These are phyloP conservation scores for Deuterostichococcus epilithicus DNA, from an alignment of 139 green algal species.

Conservation along the genomic window DNA sequence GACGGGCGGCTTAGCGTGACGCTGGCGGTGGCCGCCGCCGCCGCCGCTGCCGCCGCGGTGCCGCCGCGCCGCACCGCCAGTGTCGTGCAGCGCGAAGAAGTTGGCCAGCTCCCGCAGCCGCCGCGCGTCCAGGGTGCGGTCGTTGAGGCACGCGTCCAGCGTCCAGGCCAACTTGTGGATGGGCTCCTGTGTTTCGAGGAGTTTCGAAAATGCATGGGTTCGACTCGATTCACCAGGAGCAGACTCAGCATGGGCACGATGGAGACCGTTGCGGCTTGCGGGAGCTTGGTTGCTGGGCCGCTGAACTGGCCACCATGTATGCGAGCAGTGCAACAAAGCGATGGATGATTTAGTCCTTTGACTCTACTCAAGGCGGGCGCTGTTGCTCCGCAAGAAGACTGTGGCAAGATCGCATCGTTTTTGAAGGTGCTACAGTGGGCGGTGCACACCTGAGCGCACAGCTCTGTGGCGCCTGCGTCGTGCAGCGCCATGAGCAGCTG, in stretches of 20 bases:
- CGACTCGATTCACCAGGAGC: too few relatives aligned
- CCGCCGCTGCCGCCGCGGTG: not conserved
- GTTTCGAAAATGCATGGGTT: too few relatives aligned
- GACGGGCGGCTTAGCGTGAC: not conserved
- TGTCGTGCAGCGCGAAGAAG: conserved; percentile 37
- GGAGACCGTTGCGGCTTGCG: too few relatives aligned
- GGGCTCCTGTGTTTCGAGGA: conserved; percentile 21
- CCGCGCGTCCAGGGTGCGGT: conserved; percentile 35
- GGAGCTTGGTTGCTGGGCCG: too few relatives aligned
- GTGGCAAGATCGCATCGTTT: too few relatives aligned
- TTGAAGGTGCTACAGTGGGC: too few relatives aligned
- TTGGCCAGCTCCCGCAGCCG: conserved; percentile 49
- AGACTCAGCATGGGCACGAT: too few relatives aligned
- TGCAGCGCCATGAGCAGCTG: conserved; percentile 81
- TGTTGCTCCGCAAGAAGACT: too few relatives aligned
- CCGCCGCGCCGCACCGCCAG: not conserved
- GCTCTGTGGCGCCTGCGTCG: conserved; percentile 42
- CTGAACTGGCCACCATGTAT: too few relatives aligned
- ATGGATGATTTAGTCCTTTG: too few relatives aligned
- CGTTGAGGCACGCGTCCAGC: conserved; percentile 56
- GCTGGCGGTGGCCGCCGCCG: not conserved
- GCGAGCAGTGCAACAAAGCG: too few relatives aligned
- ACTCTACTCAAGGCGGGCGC: too few relatives aligned
- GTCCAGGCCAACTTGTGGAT: conserved; percentile 66
- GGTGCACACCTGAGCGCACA: conserved; percentile 12